phyloP scores from a whole-genome alignment of 768 basidiomycete species.

The Amanita pallidorosea region DNA sequence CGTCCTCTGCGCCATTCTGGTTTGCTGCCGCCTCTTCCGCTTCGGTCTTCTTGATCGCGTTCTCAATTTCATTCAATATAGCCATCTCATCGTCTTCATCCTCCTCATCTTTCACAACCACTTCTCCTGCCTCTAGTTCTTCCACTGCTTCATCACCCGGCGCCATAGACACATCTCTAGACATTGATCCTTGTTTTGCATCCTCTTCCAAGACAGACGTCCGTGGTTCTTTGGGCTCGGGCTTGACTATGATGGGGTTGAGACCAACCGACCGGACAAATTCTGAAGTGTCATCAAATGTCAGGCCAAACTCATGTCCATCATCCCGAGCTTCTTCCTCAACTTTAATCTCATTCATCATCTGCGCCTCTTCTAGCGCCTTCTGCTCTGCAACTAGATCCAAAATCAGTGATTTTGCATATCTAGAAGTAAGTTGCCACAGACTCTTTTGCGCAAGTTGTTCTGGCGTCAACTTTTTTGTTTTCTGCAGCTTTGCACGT shows the following conservation, averaged over 20 bases:
- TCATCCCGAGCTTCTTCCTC: constrained; percentile 36
- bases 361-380: constrained; percentile 35
- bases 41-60: constrained; percentile 54
- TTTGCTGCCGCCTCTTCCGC: constrained; percentile 35
- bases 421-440: constrained; percentile 14
- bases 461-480: constrained; percentile 71
- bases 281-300: constrained; percentile 94
- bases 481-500: constrained; percentile 68
- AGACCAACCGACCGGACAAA: constrained; percentile 83
- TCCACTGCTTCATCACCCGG: constrained; percentile 52
- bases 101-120: constrained; percentile 71
- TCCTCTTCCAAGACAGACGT: constrained; percentile 12
- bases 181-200: constrained; percentile 26
- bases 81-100: constrained; percentile 57
- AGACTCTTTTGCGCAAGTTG: constrained; percentile 70
- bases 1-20: constrained; percentile 18
- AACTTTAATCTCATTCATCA: constrained; percentile 29
- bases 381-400: constrained; percentile 55
- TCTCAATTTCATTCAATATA: constrained; percentile 72
- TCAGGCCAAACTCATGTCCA: constrained; percentile 48
- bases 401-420: constrained; percentile 6
- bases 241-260: constrained; percentile 44
- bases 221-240: constrained; percentile 29
- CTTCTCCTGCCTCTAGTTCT: constrained; percentile 77
- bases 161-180: constrained; percentile 46